phyloP scores from a whole-genome alignment of 2,329 filamentous ascomycete species.

The Madurella mycetomatis region DNA sequence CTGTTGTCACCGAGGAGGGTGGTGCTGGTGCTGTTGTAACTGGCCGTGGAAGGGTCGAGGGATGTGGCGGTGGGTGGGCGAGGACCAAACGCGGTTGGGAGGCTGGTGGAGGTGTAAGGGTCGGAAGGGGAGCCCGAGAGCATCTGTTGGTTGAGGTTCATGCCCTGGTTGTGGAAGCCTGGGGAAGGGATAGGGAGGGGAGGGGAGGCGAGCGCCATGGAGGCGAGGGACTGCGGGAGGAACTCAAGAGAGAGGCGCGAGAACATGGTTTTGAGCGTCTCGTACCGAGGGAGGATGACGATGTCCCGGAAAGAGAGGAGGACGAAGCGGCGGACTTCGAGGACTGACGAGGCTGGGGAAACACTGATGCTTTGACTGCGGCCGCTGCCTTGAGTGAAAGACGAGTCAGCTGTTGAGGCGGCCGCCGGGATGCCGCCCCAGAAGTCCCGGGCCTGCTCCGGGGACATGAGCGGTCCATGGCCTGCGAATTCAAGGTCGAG shows the following conservation, averaged over 20 bases:
- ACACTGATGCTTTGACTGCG: constrained; percentile 33
- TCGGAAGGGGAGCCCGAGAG: constrained; percentile 48
- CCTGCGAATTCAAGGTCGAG: constrained; percentile 92
- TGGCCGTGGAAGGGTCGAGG: constrained; percentile 68
- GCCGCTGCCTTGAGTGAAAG: constrained; percentile 30
- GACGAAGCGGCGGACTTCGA: constrained; percentile 86
- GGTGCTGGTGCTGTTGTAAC: constrained; percentile 74
- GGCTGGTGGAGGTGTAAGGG: constrained; percentile 33
- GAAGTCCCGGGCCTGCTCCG: constrained; percentile 79
- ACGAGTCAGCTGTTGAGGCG: constrained; percentile 21
- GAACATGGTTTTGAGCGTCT: constrained; percentile 83
- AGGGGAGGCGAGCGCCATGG: constrained; percentile 47
- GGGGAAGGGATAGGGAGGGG: constrained; percentile 45
- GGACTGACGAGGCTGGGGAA: constrained; percentile 49
- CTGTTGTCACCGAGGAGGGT: constrained; percentile 68
- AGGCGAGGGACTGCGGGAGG: constrained; percentile 50
- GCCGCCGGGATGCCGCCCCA: constrained; percentile 68
- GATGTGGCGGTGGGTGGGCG: constrained; percentile 72
- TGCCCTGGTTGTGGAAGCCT: constrained; percentile 19
- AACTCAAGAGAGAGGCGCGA: constrained; percentile 84
- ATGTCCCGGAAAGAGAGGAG: constrained; percentile 84
- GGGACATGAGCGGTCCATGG: constrained; percentile 69
- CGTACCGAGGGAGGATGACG: constrained; percentile 83
- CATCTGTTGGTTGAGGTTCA: constrained; percentile 33
- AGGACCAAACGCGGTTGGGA: constrained; percentile 30